These are phyloP conservation scores for Zelonia costaricensis DNA, from an alignment of 208 protist genomes.

Conservation along the genomic window DNA sequence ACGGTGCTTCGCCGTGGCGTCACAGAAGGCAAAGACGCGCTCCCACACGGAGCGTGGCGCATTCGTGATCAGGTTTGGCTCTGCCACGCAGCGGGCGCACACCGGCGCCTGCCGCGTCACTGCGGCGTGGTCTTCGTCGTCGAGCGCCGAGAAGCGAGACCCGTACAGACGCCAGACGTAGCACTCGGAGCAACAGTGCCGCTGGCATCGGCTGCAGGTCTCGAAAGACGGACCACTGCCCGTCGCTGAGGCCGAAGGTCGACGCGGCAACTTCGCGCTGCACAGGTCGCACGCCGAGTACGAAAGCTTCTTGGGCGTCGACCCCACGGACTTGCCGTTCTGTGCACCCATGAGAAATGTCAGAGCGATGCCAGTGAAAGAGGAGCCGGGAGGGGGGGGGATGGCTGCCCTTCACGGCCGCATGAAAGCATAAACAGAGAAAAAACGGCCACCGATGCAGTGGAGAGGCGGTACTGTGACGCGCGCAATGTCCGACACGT, in stretches of 20 bases:
- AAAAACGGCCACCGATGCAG: too few species aligned
- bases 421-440: neutral
- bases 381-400: neutral
- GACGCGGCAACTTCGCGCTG: neutral
- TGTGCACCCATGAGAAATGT: conserved; percentile 14
- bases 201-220: conserved; percentile 27
- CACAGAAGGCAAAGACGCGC: conserved; percentile 41
- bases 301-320: neutral
- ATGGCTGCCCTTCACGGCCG: too few species aligned
- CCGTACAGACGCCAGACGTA: conserved; percentile 25
- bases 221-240: neutral
- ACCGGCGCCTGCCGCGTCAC: conserved; percentile 14
- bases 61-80: conserved; percentile 25
- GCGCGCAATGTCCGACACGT: too few species aligned
- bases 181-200: conserved; percentile 25
- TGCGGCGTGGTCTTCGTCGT: conserved; percentile 17
- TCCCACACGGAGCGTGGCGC: conserved; percentile 32
- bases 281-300: conserved; percentile 14
- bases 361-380: neutral
- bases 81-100: conserved; percentile 27
- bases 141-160: conserved; percentile 8
- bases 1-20: conserved; percentile 22
- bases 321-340: conserved; percentile 7
- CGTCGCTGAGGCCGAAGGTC: neutral
- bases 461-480: too few species aligned